These are phyloP conservation scores for Suhomyces faveliae DNA, from an alignment of 805 yeast genomes.

Conservation along the genomic window DNA sequence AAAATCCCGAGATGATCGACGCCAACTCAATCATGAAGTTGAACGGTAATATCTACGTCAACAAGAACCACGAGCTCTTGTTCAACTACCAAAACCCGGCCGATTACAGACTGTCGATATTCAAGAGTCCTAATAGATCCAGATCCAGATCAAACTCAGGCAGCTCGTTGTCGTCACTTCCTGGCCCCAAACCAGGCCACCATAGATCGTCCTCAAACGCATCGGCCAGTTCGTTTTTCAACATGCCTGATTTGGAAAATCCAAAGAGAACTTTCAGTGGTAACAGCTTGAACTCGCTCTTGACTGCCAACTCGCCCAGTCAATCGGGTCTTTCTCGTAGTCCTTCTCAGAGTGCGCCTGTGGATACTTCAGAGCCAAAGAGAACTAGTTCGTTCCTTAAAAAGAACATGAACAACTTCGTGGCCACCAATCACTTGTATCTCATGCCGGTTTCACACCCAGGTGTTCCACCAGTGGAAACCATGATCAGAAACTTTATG, in stretches of 20 bases:
- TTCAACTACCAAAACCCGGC: slow-evolving; percentile 14
- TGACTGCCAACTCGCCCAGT: background rate
- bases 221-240: slow-evolving; percentile 32
- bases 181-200: slow-evolving; percentile 10
- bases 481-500: slow-evolving; percentile 65
- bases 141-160: slow-evolving; percentile 18
- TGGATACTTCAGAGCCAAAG: slow-evolving; percentile 6
- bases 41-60: slow-evolving; percentile 53
- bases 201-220: slow-evolving; percentile 22
- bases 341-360: slow-evolving; percentile 1
- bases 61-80: slow-evolving; percentile 36
- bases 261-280: slow-evolving; percentile 12
- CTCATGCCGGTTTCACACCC: slow-evolving; percentile 72
- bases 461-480: slow-evolving; percentile 69
- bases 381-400: slow-evolving; percentile 24
- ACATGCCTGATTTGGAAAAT: slow-evolving; percentile 20
- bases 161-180: slow-evolving; percentile 18
- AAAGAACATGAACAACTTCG: slow-evolving; percentile 29
- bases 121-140: slow-evolving; percentile 9
- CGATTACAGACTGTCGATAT: slow-evolving; percentile 1
- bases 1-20: slow-evolving; percentile 55
- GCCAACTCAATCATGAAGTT: slow-evolving; percentile 54
- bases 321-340: slow-evolving; percentile 6
- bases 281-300: background rate
- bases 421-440: slow-evolving; percentile 47